A percentile compares a stretch with the other conserved stretches of the same genome.
phyloP scores from a whole-genome alignment of 805 yeast species.

The Zygosaccharomyces kombuchaensis region DNA sequence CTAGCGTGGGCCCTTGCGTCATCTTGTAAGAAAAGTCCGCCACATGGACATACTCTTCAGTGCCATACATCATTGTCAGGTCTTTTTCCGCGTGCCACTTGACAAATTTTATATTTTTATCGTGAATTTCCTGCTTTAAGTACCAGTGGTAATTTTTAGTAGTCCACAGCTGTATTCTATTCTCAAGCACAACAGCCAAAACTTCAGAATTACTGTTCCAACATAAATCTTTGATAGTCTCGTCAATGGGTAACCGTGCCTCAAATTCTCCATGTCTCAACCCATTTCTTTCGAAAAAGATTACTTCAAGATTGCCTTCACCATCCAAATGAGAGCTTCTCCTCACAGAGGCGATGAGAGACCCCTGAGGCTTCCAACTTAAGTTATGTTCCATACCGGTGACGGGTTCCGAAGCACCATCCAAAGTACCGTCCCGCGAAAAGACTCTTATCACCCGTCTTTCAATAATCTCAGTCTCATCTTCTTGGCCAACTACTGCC shows the following conservation, averaged over 20 bases:
- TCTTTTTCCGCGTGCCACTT: constrained; percentile 92
- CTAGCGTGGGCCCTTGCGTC: constrained; percentile 61
- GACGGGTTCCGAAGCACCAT: constrained; percentile 84
- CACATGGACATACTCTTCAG: constrained; percentile 48
- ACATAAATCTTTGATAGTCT: constrained; percentile 47
- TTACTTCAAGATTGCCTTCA: constrained; percentile 41
- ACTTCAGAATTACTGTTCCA: constrained; percentile 86
- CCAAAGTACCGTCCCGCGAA: constrained; percentile 69
- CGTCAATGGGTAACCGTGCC: constrained; percentile 53
- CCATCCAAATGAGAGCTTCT: constrained; percentile 44
- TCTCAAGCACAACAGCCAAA: constrained; percentile 59
- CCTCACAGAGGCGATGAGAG: constrained; percentile 77
- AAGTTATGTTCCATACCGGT: constrained; percentile 70
- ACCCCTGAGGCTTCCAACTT: constrained; percentile 90
- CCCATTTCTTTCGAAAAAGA: constrained; percentile 92
- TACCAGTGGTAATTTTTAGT: constrained; percentile 95
- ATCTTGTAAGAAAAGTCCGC: constrained; percentile 63
- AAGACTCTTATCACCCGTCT: constrained; percentile 83
- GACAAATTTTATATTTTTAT: constrained; percentile 38
- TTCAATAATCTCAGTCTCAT: constrained; percentile 34
- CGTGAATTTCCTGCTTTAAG: constrained; percentile 69
- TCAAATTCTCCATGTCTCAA: constrained; percentile 83
- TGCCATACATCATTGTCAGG: constrained; percentile 63
- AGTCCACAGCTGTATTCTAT: constrained; percentile 82
- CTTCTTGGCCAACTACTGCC: constrained; percentile 40